These are phyloP conservation scores for Suillus spraguei DNA, from an alignment of 768 basidiomycete species.

Conservation along the genomic window DNA sequence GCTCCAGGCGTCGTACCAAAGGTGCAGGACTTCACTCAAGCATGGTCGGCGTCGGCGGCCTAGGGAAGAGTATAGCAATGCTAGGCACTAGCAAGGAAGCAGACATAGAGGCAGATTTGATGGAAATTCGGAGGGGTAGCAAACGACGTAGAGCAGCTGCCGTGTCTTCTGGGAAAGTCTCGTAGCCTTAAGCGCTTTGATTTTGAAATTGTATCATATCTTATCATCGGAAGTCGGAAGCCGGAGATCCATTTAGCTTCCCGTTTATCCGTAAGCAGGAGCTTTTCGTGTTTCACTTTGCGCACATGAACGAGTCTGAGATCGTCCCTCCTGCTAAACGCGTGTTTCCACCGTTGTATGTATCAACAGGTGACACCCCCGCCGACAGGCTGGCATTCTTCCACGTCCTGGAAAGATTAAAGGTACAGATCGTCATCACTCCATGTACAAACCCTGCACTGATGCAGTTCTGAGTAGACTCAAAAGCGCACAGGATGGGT, in stretches of 20 bases:
- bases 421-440: slow-evolving; percentile 49
- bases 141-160: slow-evolving; percentile 49
- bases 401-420: slow-evolving; percentile 85
- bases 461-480: slow-evolving; percentile 52
- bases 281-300: background rate
- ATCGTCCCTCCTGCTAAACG: slow-evolving; percentile 32
- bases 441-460: background rate
- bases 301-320: slow-evolving; percentile 2
- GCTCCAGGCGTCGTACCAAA: slow-evolving; percentile 47
- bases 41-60: slow-evolving; percentile 58
- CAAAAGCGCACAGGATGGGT: slow-evolving; percentile 98
- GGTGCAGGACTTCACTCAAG: slow-evolving; percentile 55
- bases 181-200: slow-evolving; percentile 16
- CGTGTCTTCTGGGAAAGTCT: slow-evolving; percentile 33
- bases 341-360: slow-evolving; percentile 62
- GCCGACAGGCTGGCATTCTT: slow-evolving; percentile 86
- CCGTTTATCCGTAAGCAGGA: background rate
- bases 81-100: slow-evolving; percentile 61
- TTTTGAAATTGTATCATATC: slow-evolving; percentile 19
- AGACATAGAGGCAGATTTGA: slow-evolving; percentile 76
- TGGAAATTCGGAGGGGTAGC: slow-evolving; percentile 76
- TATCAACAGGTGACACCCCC: slow-evolving; percentile 50
- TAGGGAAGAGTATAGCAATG: slow-evolving; percentile 71
- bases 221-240: slow-evolving; percentile 31
- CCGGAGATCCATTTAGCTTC: slow-evolving; percentile 19